A percentile compares a stretch with the other conserved stretches of the same genome.
Conservation (phyloP, 2,329 filamentous ascomycete species). For the Nothophaeocryptopus gaeumannii region DNA sequence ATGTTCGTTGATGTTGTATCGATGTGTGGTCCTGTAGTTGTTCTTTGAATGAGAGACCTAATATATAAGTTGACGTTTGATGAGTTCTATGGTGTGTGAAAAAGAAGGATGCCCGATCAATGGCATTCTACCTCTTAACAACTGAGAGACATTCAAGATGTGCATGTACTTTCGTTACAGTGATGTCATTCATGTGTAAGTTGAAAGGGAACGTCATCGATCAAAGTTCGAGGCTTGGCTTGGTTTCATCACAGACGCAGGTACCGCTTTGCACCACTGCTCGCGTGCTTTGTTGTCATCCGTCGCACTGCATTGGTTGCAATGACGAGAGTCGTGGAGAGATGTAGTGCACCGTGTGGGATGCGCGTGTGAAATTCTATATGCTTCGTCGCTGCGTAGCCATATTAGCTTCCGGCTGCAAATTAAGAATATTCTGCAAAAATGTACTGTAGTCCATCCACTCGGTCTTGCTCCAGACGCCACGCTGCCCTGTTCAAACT, state of each 20-base stretch:
- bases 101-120: constrained; percentile 1
- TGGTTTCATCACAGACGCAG: too few relatives aligned
- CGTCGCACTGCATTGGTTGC: too few relatives aligned
- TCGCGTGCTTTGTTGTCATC: too few relatives aligned
- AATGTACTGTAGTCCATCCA: too few relatives aligned
- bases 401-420: too few relatives aligned
- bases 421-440: too few relatives aligned
- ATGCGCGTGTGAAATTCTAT: neutral
- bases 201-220: neutral
- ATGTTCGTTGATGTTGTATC: constrained; percentile 16
- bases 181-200: constrained; percentile 7
- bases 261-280: too few relatives aligned
- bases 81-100: constrained; percentile 1
- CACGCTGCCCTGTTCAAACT: neutral
- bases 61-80: too few relatives aligned
- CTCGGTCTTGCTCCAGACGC: neutral
- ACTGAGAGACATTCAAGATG: neutral
- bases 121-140: neutral
- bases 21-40: constrained; percentile 8
- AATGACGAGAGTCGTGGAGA: too few relatives aligned
- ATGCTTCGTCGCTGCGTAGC: neutral
- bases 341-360: neutral
- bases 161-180: neutral
- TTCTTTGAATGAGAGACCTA: too few relatives aligned
- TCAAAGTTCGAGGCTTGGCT: too few relatives aligned